Evolutionary conservation across 2,329 filamentous ascomycete genomes (phyloP), one percentile per base, ranked within the genome.

Genomic region (Xylariales sp.): DNA sequence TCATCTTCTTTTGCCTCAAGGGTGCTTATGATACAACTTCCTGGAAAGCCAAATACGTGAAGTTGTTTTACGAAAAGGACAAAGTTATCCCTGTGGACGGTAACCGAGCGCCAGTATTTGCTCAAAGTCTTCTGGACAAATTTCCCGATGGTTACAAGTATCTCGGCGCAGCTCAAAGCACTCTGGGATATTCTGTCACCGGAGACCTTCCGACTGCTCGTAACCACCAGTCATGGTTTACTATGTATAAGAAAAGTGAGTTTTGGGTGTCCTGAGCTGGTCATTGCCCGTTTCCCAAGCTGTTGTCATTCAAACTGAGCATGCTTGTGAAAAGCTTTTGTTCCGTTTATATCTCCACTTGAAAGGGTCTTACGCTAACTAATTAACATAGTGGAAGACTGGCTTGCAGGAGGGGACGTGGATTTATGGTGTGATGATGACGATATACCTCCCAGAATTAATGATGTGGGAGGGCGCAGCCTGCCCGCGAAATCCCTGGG

Each of bases 21-120:
- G 42, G 57, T 35, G 19, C 40, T 14, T 34, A 41, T 7, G 32
- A 28, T 18, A 42, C 38, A 16, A 42, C 43, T 3, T 50, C 44
- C 15, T 70, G 66, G 66, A 63, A 61, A 47, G 55, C 65, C 33
- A 57, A 58, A 34, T 69, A 64, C 43, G 66, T 69, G 54, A 71
- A 71, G 56, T 56, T 71, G 36, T 61, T 70, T 45, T 69, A 70
- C 50, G 69, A 70, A 43, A 70, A 71, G 54, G 69, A 72, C 56
- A 71, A 69, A 56, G 51, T 72, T 20, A 59, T 71, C 3, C 59
- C 68, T 4, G 62, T 65, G 25, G 62, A 71, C 44, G 68, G 69
- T 25, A 53, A 48, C 45, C 52, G 52, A 5, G 55, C 54, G 13
- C 69, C 69, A 0, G 40, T 25, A 1, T 68, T 72, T 43, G 40